Percentiles rank a stretch among this genome's conserved stretches.
Evolutionary conservation across 2,329 filamentous ascomycete genomes (phyloP).

Genomic region (Pestalotiopsis fici): DNA sequence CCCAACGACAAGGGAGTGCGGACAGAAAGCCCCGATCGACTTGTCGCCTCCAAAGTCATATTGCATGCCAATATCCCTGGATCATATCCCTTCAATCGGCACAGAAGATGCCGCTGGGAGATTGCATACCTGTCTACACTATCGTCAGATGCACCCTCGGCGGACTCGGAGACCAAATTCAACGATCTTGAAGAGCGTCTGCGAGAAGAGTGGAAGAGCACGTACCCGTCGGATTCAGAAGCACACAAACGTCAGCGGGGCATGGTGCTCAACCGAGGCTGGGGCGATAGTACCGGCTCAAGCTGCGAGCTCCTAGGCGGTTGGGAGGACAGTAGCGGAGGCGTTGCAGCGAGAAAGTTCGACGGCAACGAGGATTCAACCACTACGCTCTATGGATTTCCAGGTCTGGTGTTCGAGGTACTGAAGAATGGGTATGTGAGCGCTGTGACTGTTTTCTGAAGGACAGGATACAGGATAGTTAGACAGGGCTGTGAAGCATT

Average conservation of each 20-base stretch:
- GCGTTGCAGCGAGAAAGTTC: slow-evolving; percentile 48
- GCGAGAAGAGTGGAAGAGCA: slow-evolving; percentile 68
- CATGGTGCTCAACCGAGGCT: slow-evolving; percentile 92
- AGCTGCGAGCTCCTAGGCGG: slow-evolving; percentile 83
- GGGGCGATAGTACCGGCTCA: slow-evolving; percentile 88
- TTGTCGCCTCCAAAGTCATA: slow-evolving; percentile 89
- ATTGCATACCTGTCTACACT: slow-evolving; percentile 60
- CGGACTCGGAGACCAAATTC: slow-evolving; percentile 79
- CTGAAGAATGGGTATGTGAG: slow-evolving; percentile 89
- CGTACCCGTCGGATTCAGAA: slow-evolving; percentile 58
- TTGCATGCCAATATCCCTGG: slow-evolving; percentile 94
- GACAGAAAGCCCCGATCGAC: slow-evolving; percentile 55
- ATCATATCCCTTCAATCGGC: slow-evolving; percentile 94
- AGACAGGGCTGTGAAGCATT: too few relatives aligned
- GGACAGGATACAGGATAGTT: too few relatives aligned
- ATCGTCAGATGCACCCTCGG: slow-evolving; percentile 34
- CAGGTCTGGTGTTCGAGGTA: slow-evolving; percentile 93
- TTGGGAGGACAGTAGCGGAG: slow-evolving; percentile 74
- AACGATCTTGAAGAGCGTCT: slow-evolving; percentile 70
- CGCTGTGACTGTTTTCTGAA: slow-evolving; percentile 85
- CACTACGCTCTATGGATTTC: slow-evolving; percentile 90
- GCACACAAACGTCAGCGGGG: slow-evolving; percentile 57
- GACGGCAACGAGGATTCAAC: slow-evolving; percentile 60
- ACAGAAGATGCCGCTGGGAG: slow-evolving; percentile 86
- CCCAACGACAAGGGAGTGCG: slow-evolving; percentile 36